Conservation (phyloP, 805 yeast species). For the Ogataea minuta region DNA sequence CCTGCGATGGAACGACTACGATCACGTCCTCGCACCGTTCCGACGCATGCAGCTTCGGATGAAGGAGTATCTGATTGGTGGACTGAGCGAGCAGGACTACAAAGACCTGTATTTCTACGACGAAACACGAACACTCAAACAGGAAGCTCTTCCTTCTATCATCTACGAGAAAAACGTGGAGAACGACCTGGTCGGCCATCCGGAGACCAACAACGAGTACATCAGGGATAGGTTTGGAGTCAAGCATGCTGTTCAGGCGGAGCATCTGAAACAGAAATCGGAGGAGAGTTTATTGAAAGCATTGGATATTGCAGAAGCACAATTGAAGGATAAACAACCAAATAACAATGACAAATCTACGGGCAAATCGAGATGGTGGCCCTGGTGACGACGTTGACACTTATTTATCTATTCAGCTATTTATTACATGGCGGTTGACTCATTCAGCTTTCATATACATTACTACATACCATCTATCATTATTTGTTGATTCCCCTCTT, state of each 20-base stretch:
- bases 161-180: slow-evolving; percentile 40
- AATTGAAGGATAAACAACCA: slow-evolving; percentile 22
- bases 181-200: slow-evolving; percentile 34
- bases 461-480: background rate
- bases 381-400: background rate
- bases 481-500: slow-evolving; percentile 52
- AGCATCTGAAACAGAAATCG: slow-evolving; percentile 61
- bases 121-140: slow-evolving; percentile 37
- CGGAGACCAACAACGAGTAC: slow-evolving; percentile 37
- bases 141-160: slow-evolving; percentile 37
- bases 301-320: slow-evolving; percentile 42
- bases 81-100: slow-evolving; percentile 55
- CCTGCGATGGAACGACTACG: slow-evolving; percentile 81
- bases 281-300: slow-evolving; percentile 56
- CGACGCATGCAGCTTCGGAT: slow-evolving; percentile 58
- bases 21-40: slow-evolving; percentile 68
- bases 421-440: background rate
- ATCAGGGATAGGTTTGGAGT: slow-evolving; percentile 61
- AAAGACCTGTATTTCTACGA: slow-evolving; percentile 55
- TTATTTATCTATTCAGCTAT: background rate
- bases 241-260: slow-evolving; percentile 73
- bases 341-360: background rate
- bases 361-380: no score
- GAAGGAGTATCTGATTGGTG: slow-evolving; percentile 54
- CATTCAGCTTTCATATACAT: slow-evolving; percentile 6